Base-by-base conservation (phyloP, 1,284 basidiomycete species). In the Sporisorium graminicola region DNA sequence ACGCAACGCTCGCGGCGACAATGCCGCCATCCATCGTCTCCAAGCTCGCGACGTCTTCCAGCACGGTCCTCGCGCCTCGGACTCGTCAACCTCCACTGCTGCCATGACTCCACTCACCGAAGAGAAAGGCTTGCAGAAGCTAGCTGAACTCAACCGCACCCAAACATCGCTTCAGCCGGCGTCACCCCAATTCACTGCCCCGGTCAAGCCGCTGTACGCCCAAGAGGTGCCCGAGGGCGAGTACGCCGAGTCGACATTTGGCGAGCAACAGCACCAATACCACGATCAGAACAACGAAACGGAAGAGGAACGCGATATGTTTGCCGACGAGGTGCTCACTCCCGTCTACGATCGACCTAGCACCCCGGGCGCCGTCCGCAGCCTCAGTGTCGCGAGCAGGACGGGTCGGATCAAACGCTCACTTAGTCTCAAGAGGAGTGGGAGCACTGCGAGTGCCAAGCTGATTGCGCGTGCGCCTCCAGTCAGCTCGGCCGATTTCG, bases 401-500 rank as follows among this genome's bases (percentile, higher is more conserved):
- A 54, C 72, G 1, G 73, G 57, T 0, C 61, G 64, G 1, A 65
- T 78, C 67, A 66, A 63, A 57, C 75, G 76, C 20, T 75, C 76
- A 3, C 58, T 78, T 20, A 71, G 65, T 33, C 68, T 78, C 50
- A 75, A 78, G 56, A 42, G 72, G 14, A 71, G 68, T 29, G 58
- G 52, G 1, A 73, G 68, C 44, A 62, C 29, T 3, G 73, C 68
- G 0, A 65, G 66, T 43, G 53, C 66, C 10, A 72, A 62, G 10
- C 69, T 78, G 9, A 66, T 66, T 10, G 58, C 66, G 7, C 65
- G 76, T n/a, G 76, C 76, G 16, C 73, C 76, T 14, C 76, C 76
- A 7, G 76, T 78, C 7, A 75, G 73, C 62, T 78, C 76, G 3
- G 68, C 61, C 16, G 74, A 78, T 44, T 73, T 75, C 57, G 58